phyloP scores from a whole-genome alignment of 164 flowering plant genomes.

The Amborella trichopoda region DNA sequence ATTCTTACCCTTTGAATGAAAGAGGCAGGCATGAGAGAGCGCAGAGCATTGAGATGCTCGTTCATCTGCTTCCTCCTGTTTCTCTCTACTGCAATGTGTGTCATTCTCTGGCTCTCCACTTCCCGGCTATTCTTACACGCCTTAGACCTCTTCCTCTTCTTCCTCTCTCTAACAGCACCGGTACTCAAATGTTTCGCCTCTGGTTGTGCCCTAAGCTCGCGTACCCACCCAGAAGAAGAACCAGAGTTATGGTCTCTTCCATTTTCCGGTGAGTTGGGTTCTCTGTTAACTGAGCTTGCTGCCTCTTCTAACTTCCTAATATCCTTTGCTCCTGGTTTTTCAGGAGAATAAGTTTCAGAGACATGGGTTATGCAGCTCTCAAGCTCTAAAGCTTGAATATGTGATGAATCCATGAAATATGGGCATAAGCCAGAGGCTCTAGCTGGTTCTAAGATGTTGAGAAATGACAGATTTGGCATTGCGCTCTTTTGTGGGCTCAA shows the following conservation, averaged over 20 bases:
- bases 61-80: constrained; percentile 67
- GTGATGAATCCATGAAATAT: too few relatives aligned
- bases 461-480: too few relatives aligned
- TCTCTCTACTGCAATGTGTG: constrained; percentile 67
- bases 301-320: constrained; percentile 5
- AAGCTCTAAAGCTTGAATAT: constrained; percentile 14
- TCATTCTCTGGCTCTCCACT: constrained; percentile 53
- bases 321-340: constrained; percentile 20
- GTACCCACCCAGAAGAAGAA: not conserved
- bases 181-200: not conserved
- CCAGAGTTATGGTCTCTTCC: constrained; percentile 3
- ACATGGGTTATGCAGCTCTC: constrained; percentile 39
- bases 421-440: too few relatives aligned
- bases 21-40: constrained; percentile 52
- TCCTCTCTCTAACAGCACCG: constrained; percentile 17
- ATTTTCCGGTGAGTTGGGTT: constrained; percentile 4
- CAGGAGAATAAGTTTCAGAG: constrained; percentile 25
- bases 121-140: constrained; percentile 46
- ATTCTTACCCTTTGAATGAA: constrained; percentile 44
- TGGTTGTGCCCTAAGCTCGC: not conserved
- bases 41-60: constrained; percentile 48
- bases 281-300: constrained; percentile 8
- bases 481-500: too few relatives aligned
- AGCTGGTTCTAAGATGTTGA: too few relatives aligned
- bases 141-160: constrained; percentile 36